Conservation (phyloP, 2,329 filamentous ascomycete genomes). For the Neocatenulostroma microsporum region DNA sequence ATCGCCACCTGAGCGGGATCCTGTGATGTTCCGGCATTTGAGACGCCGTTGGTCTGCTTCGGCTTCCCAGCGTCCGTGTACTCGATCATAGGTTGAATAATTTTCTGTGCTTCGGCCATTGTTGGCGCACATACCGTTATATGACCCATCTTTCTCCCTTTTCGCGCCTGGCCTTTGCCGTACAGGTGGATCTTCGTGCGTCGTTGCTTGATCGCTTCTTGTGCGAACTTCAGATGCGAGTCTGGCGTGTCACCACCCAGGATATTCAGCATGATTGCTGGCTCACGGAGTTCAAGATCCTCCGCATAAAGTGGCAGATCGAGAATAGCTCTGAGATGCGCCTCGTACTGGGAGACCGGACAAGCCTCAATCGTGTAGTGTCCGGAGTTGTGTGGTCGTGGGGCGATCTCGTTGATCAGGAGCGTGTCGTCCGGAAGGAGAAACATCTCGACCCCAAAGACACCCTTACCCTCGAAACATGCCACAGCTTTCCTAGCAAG, state of each 20-base stretch:
- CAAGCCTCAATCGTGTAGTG: constrained; percentile 94
- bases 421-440: constrained; percentile 63
- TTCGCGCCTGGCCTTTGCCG: constrained; percentile 75
- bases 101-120: constrained; percentile 59
- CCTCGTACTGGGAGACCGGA: constrained; percentile 82
- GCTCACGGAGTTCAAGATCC: constrained; percentile 51
- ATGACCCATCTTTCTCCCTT: constrained; percentile 90
- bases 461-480: constrained; percentile 77
- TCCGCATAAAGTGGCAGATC: constrained; percentile 49
- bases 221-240: constrained; percentile 55
- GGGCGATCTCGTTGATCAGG: constrained; percentile 80
- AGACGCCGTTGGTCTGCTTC: constrained; percentile 23
- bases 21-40: constrained; percentile 6
- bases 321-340: constrained; percentile 78
- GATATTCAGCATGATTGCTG: constrained; percentile 72
- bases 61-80: constrained; percentile 52
- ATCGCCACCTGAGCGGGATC: constrained; percentile 53
- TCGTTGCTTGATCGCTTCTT: constrained; percentile 49
- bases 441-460: constrained; percentile 97
- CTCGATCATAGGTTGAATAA: constrained; percentile 62
- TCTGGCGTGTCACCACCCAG: constrained; percentile 60
- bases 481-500: constrained; percentile 72
- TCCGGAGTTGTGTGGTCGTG: constrained; percentile 80
- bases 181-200: constrained; percentile 72
- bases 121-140: constrained; percentile 69